A percentile compares a stretch with the other conserved stretches of the same genome.
Evolutionary conservation across 2,329 filamentous ascomycete genomes (phyloP).

Genomic region (Claviceps monticola): DNA sequence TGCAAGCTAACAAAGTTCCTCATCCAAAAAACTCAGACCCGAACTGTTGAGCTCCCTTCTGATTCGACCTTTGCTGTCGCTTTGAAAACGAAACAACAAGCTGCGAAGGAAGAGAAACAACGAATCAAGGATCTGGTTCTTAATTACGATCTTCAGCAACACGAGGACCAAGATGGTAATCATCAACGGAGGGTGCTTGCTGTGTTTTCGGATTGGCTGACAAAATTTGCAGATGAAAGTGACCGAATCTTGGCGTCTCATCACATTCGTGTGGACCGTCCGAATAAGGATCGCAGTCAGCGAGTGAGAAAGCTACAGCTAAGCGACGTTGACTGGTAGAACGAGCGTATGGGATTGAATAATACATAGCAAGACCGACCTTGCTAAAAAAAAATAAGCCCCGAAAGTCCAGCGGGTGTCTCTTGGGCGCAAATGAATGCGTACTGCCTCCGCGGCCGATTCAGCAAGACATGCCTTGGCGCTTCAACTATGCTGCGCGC

Average conservation of each 20-base stretch:
- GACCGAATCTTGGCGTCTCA: slow-evolving; percentile 35
- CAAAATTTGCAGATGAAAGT: slow-evolving; percentile 24
- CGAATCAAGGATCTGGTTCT: slow-evolving; percentile 96
- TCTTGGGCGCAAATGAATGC: not conserved
- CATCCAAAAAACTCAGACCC: slow-evolving; percentile 45
- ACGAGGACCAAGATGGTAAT: slow-evolving; percentile 67
- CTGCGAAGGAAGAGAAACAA: slow-evolving; percentile 90
- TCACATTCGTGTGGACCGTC: slow-evolving; percentile 42
- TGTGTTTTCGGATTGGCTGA: not conserved
- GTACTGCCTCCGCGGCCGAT: not conserved
- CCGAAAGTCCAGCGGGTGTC: not conserved
- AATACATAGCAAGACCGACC: not conserved
- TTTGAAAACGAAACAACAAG: slow-evolving; percentile 91
- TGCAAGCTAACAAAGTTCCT: not conserved
- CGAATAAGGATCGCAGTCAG: slow-evolving; percentile 55
- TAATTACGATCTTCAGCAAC: slow-evolving; percentile 86
- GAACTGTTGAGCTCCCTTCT: slow-evolving; percentile 75
- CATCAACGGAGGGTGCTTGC: not conserved
- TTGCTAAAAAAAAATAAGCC: not conserved
- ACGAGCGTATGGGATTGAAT: not conserved
- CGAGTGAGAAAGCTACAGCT: slow-evolving; percentile 83
- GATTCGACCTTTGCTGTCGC: slow-evolving; percentile 92
- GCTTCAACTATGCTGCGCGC: not conserved
- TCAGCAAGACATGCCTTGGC: not conserved
- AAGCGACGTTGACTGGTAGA: slow-evolving; percentile 94